Percentiles rank a stretch among this genome's conserved stretches.
These are phyloP conservation scores for Coemansia sp. DNA, from an alignment of 192 early-diverging fungal genomes.

Conservation along the genomic window DNA sequence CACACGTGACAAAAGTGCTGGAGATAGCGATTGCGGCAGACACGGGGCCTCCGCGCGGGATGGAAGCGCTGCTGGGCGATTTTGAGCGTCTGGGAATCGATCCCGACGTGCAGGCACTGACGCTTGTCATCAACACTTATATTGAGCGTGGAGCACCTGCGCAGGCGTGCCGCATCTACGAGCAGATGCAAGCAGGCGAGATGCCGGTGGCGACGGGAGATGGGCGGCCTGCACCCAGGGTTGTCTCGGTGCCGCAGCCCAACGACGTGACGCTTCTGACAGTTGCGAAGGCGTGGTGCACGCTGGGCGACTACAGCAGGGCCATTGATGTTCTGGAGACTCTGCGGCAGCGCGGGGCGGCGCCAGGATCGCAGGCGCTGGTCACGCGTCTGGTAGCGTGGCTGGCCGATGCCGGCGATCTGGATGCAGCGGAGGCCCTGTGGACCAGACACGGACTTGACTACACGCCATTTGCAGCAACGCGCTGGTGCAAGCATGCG, in stretches of 20 bases:
- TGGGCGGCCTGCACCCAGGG: neutral
- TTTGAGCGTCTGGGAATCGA: constrained; percentile 10
- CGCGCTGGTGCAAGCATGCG: neutral
- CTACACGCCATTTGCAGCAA: neutral
- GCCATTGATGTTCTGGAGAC: neutral
- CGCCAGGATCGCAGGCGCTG: constrained; percentile 12
- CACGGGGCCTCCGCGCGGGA: constrained; percentile 12
- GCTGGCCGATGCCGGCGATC: constrained; percentile 13
- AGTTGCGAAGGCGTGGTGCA: constrained; percentile 16
- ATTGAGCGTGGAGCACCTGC: constrained; percentile 9
- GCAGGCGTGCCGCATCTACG: constrained; percentile 20
- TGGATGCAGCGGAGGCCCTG: constrained; percentile 11
- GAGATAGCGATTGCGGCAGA: constrained; percentile 18
- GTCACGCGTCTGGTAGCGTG: constrained; percentile 19
- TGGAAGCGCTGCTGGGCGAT: constrained; percentile 16
- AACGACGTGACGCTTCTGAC: constrained; percentile 20
- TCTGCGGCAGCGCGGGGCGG: neutral
- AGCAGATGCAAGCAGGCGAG: constrained; percentile 11
- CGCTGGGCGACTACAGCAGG: neutral
- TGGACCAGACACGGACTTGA: constrained; percentile 12
- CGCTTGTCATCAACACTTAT: constrained; percentile 24
- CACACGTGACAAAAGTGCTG: constrained; percentile 24
- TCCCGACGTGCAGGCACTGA: constrained; percentile 17
- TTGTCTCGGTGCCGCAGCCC: constrained; percentile 11
- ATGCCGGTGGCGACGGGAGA: neutral